A percentile compares a stretch with the other conserved stretches of the same genome.
phyloP scores from a whole-genome alignment of 768 basidiomycete species.

The Hirschioporus abietinus region DNA sequence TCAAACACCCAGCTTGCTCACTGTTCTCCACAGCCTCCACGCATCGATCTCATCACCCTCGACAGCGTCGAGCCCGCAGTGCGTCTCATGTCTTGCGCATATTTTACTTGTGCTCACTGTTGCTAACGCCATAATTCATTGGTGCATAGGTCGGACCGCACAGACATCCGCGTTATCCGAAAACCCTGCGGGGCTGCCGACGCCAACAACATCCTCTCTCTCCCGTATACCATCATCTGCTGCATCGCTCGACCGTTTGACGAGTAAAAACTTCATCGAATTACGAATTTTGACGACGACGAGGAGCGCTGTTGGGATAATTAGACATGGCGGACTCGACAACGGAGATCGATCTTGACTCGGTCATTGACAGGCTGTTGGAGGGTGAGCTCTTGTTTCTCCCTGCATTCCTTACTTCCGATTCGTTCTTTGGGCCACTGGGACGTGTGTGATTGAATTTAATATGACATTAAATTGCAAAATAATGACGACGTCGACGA shows the following conservation, averaged over 20 bases:
- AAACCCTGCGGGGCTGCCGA: constrained; percentile 1
- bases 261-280: neutral
- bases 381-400: constrained; percentile 69
- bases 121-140: neutral
- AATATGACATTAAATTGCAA: neutral
- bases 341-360: constrained; percentile 97
- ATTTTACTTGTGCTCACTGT: neutral
- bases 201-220: neutral
- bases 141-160: neutral
- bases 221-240: neutral
- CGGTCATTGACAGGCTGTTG: constrained; percentile 95
- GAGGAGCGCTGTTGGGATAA: neutral
- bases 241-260: neutral
- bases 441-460: neutral
- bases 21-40: constrained; percentile 4
- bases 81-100: neutral
- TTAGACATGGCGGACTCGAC: constrained; percentile 66
- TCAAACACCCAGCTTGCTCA: constrained; percentile 4
- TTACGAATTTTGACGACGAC: neutral
- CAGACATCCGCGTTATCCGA: neutral
- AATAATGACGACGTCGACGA: neutral
- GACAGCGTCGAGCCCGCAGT: constrained; percentile 1
- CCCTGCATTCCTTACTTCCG: constrained; percentile 3
- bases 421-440: constrained; percentile 2
- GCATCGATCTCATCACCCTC: constrained; percentile 5